Percentiles rank a stretch among this genome's conserved stretches.
Evolutionary conservation across 2,329 filamentous ascomycete species (phyloP).

Genomic region (Claviceps purpurea): DNA sequence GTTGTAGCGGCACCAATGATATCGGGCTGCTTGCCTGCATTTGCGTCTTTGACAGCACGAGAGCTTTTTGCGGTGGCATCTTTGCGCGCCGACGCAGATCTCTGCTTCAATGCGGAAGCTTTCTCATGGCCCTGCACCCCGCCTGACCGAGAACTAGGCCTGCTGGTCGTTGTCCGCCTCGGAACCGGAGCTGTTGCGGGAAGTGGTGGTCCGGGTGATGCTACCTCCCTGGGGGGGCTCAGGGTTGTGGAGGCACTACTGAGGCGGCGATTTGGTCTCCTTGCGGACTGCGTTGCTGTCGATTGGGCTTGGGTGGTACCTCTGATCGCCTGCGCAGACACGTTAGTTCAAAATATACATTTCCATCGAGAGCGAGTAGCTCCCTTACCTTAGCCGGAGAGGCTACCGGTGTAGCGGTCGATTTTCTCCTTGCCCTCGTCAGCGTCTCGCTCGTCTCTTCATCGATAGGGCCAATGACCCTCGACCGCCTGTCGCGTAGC

Average conservation of each 20-base stretch:
- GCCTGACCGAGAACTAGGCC: conserved; percentile 9
- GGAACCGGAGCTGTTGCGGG: conserved; percentile 3
- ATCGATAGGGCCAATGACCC: conserved; percentile 38
- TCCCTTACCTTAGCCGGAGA: conserved; percentile 17
- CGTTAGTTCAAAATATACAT: neutral
- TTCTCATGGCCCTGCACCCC: conserved; percentile 25
- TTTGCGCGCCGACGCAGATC: conserved; percentile 32
- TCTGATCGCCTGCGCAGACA: conserved; percentile 19
- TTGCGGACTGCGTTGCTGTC: conserved; percentile 13
- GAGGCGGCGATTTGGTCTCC: conserved; percentile 32
- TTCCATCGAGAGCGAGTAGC: neutral
- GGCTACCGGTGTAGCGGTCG: conserved; percentile 35
- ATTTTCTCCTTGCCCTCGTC: conserved; percentile 42
- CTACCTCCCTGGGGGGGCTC: conserved; percentile 10
- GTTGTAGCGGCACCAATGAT: conserved; percentile 7
- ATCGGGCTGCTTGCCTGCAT: conserved; percentile 8
- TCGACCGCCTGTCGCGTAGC: conserved; percentile 56
- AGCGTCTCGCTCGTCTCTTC: conserved; percentile 21
- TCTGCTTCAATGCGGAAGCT: conserved; percentile 46
- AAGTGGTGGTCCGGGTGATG: neutral
- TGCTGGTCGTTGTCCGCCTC: conserved; percentile 23
- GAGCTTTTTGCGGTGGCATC: conserved; percentile 22
- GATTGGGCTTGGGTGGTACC: conserved; percentile 15
- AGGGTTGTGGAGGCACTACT: conserved; percentile 31
- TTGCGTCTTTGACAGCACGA: conserved; percentile 23